Evolutionary conservation across 2,329 filamentous ascomycete genomes (phyloP).

Genomic region (Fusarium bulbicola): DNA sequence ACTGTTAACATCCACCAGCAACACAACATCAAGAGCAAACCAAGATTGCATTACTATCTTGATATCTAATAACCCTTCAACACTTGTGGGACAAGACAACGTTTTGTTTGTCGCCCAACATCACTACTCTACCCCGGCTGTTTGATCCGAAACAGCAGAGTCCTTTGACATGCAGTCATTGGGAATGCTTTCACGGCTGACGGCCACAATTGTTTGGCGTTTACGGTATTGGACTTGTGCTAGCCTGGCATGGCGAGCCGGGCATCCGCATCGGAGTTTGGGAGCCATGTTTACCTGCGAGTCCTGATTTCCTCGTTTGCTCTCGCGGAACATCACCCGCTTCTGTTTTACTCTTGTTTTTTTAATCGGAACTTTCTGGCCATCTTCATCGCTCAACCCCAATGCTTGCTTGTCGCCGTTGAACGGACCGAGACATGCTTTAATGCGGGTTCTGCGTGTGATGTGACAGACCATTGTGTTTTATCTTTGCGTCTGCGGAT

Average conservation of each 20-base stretch:
- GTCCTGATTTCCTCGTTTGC: slow-evolving; percentile 8
- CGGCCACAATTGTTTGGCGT: slow-evolving; percentile 36
- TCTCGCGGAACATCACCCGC: slow-evolving; percentile 11
- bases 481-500: not conserved
- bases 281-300: slow-evolving; percentile 27
- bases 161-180: slow-evolving; percentile 12
- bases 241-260: slow-evolving; percentile 36
- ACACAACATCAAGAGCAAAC: slow-evolving; percentile 12
- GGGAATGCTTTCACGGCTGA: slow-evolving; percentile 32
- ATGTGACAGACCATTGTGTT: slow-evolving; percentile 12
- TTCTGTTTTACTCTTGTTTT: slow-evolving; percentile 27
- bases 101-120: not conserved
- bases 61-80: slow-evolving; percentile 20
- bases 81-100: not conserved
- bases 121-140: slow-evolving; percentile 27
- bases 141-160: slow-evolving; percentile 33
- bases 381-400: slow-evolving; percentile 19
- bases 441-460: slow-evolving; percentile 26
- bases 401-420: slow-evolving; percentile 36
- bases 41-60: slow-evolving; percentile 27
- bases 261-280: slow-evolving; percentile 39
- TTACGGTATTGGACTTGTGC: slow-evolving; percentile 35
- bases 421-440: slow-evolving; percentile 36
- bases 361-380: slow-evolving; percentile 30
- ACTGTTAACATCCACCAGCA: slow-evolving; percentile 14